A percentile compares a stretch with the other conserved stretches of the same genome.
Conservation (phyloP, 106 monocot genomes). For the Alisma plantagoaquatica region DNA sequence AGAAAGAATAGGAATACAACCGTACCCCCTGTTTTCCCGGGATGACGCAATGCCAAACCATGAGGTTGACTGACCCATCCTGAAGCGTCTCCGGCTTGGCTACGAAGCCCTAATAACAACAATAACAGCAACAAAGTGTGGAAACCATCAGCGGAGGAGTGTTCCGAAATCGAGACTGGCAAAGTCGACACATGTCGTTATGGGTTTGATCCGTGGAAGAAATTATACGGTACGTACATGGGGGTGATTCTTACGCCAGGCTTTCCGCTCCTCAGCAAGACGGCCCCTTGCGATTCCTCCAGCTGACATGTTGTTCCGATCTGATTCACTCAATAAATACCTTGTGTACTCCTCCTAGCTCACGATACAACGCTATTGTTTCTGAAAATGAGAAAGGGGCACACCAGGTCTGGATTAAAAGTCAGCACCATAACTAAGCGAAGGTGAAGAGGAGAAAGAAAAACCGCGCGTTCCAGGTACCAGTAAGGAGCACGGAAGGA, state of each 20-base stretch:
- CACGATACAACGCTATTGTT: no score
- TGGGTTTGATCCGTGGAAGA: neutral
- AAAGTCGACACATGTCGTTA: neutral
- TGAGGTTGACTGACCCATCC: conserved; percentile 72
- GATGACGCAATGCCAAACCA: conserved; percentile 82
- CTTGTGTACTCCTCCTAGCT: no score
- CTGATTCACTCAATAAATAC: no score
- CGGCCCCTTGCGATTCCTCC: conserved; percentile 71
- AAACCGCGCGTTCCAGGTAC: no score
- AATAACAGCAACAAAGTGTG: neutral
- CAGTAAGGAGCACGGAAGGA: no score
- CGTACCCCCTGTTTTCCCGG: conserved; percentile 89
- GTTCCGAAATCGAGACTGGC: neutral
- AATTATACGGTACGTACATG: no score
- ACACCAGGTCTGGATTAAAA: no score
- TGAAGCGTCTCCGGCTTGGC: conserved; percentile 75
- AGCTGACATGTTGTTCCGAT: no score
- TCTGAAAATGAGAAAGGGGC: no score
- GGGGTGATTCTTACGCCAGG: conserved; percentile 86
- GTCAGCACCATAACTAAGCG: no score
- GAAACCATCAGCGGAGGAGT: neutral
- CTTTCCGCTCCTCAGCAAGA: conserved; percentile 78
- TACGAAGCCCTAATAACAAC: conserved; percentile 59
- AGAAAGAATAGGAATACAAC: no score
- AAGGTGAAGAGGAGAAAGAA: no score